These are phyloP conservation scores for Aspergillus thermomutatus DNA, from an alignment of 2,329 filamentous ascomycete genomes.

Conservation along the genomic window DNA sequence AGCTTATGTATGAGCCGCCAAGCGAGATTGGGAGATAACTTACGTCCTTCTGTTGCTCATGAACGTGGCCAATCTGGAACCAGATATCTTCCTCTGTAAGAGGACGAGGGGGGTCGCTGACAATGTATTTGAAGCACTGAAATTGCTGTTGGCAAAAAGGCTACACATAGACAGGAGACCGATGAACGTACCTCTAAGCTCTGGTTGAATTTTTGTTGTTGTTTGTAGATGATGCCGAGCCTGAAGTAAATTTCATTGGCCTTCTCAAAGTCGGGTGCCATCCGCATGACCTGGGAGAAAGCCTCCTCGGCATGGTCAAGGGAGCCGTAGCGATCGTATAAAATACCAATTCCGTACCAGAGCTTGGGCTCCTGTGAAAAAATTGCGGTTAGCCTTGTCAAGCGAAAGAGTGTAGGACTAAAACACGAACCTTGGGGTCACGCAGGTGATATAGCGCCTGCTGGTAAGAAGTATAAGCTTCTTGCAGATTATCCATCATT, in stretches of 20 bases:
- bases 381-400: conserved; percentile 8
- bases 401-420: neutral
- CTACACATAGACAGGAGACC: neutral
- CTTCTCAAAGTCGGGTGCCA: conserved; percentile 97
- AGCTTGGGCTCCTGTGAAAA: conserved; percentile 77
- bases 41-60: conserved; percentile 98
- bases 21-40: conserved; percentile 38
- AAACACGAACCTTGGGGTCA: conserved; percentile 76
- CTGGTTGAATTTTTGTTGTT: conserved; percentile 88
- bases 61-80: conserved; percentile 99
- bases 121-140: conserved; percentile 98
- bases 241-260: conserved; percentile 99
- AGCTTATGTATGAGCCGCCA: conserved; percentile 17
- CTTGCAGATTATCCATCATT: conserved; percentile 98
- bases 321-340: conserved; percentile 95
- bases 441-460: conserved; percentile 88
- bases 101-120: conserved; percentile 84
- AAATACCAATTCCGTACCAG: conserved; percentile 97
- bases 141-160: conserved; percentile 10
- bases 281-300: conserved; percentile 97
- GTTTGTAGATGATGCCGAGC: conserved; percentile 99
- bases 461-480: conserved; percentile 95
- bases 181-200: conserved; percentile 73
- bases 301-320: conserved; percentile 97
- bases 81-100: conserved; percentile 97